phyloP scores from a whole-genome alignment of 345 rosid species.

The Laguncularia racemosa region DNA sequence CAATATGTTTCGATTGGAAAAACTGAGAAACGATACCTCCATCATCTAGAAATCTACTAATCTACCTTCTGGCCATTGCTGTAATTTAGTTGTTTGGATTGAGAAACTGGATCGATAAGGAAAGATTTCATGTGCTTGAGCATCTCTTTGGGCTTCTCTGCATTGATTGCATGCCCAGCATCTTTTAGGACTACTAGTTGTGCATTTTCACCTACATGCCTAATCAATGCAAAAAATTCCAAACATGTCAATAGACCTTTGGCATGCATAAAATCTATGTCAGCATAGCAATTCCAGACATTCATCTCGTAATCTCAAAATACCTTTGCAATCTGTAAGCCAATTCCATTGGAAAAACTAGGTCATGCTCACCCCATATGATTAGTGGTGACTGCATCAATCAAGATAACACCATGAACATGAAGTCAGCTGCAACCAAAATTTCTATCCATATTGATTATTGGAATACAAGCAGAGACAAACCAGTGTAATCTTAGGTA shows the following conservation, averaged over 20 bases:
- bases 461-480: neutral
- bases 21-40: no score
- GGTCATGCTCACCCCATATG: conserved; percentile 85
- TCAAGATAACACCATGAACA: no score
- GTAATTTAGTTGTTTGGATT: conserved; percentile 14
- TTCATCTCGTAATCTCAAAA: neutral
- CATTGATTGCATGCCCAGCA: conserved; percentile 70
- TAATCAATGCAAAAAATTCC: conserved; percentile 12
- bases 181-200: conserved; percentile 52
- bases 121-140: conserved; percentile 55
- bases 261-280: neutral
- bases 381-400: conserved; percentile 53
- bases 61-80: neutral
- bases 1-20: no score
- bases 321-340: conserved; percentile 68
- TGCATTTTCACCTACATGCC: conserved; percentile 60
- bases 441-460: conserved; percentile 1
- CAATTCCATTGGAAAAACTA: conserved; percentile 70
- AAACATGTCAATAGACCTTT: no score
- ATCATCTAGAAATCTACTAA: no score
- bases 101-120: conserved; percentile 34
- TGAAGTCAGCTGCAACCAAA: neutral
- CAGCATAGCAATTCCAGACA: neutral
- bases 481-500: conserved; percentile 76
- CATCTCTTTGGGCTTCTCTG: conserved; percentile 64